A percentile compares a stretch with the other conserved stretches of the same genome.
Evolutionary conservation across 495 filamentous ascomycete genomes (phyloP).

Genomic region (Annulohypoxylon nitens): DNA sequence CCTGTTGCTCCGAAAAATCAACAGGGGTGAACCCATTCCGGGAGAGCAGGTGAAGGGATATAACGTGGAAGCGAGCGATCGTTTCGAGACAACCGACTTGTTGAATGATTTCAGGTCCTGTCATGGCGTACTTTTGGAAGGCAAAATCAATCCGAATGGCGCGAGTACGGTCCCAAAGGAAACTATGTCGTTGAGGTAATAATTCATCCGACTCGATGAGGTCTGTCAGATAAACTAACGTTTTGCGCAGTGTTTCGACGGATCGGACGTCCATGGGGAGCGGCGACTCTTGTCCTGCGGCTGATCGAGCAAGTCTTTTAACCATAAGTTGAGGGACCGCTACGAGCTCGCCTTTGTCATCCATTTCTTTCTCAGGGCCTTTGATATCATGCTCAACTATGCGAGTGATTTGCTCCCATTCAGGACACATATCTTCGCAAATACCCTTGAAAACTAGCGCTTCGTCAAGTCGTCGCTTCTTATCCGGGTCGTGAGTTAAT

Average conservation of each 20-base stretch:
- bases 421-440: slow-evolving; percentile 94
- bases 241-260: slow-evolving; percentile 76
- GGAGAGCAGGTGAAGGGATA: slow-evolving; percentile 86
- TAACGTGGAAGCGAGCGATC: slow-evolving; percentile 91
- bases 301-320: slow-evolving; percentile 90
- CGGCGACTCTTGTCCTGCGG: slow-evolving; percentile 91
- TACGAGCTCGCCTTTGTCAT: slow-evolving; percentile 56
- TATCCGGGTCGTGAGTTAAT: slow-evolving; percentile 89
- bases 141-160: slow-evolving; percentile 91
- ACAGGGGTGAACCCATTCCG: slow-evolving; percentile 70
- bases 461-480: slow-evolving; percentile 80
- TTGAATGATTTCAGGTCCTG: slow-evolving; percentile 70
- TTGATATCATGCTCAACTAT: slow-evolving; percentile 75
- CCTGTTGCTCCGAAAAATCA: slow-evolving; percentile 88
- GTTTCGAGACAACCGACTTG: slow-evolving; percentile 86
- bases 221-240: slow-evolving; percentile 85
- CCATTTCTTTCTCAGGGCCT: slow-evolving; percentile 62
- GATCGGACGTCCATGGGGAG: slow-evolving; percentile 93
- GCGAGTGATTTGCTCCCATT: slow-evolving; percentile 84
- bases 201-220: slow-evolving; percentile 74
- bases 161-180: slow-evolving; percentile 93
- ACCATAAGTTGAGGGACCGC: slow-evolving; percentile 65
- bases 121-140: slow-evolving; percentile 82
- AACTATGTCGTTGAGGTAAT: slow-evolving; percentile 80
- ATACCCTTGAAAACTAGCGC: slow-evolving; percentile 90